Conservation (phyloP, 768 basidiomycete genomes). For the Hysterangium stoloniferum region DNA sequence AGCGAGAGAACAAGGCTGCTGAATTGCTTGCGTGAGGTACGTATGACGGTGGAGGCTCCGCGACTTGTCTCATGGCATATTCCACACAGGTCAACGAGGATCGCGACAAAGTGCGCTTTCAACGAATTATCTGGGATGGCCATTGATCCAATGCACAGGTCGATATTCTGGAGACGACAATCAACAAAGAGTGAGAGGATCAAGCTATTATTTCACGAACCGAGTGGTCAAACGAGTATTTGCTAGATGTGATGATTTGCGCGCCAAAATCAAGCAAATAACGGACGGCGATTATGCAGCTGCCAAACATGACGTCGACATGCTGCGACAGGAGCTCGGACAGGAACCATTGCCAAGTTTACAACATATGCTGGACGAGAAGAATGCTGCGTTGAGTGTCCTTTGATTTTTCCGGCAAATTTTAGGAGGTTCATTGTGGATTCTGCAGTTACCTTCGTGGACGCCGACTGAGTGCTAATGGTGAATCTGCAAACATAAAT, state of each 20-base stretch:
- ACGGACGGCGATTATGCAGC: constrained; percentile 70
- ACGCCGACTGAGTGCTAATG: constrained; percentile 47
- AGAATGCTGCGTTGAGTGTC: constrained; percentile 40
- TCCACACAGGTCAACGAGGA: constrained; percentile 64
- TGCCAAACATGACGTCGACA: constrained; percentile 72
- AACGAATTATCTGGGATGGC: background rate
- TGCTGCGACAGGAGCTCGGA: constrained; percentile 66
- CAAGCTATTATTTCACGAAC: constrained; percentile 17
- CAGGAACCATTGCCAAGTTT: constrained; percentile 65
- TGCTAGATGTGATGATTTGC: constrained; percentile 56
- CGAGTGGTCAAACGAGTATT: background rate
- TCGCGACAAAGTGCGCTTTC: constrained; percentile 51
- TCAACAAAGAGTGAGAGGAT: constrained; percentile 69
- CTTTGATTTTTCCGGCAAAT: constrained; percentile 1
- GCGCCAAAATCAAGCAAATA: constrained; percentile 54
- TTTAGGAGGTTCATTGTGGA: constrained; percentile 7
- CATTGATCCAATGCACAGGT: constrained; percentile 30
- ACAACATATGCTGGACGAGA: constrained; percentile 70
- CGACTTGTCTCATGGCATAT: constrained; percentile 5
- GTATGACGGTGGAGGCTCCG: no score
- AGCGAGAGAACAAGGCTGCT: constrained; percentile 67
- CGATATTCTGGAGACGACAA: constrained; percentile 58
- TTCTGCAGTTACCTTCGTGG: constrained; percentile 49
- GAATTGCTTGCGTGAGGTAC: constrained; percentile 61
- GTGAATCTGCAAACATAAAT: background rate